A percentile compares a stretch with the other conserved stretches of the same genome.
phyloP scores from a whole-genome alignment of 2,329 filamentous ascomycete genomes.

The Penicillium psychrosexuale region DNA sequence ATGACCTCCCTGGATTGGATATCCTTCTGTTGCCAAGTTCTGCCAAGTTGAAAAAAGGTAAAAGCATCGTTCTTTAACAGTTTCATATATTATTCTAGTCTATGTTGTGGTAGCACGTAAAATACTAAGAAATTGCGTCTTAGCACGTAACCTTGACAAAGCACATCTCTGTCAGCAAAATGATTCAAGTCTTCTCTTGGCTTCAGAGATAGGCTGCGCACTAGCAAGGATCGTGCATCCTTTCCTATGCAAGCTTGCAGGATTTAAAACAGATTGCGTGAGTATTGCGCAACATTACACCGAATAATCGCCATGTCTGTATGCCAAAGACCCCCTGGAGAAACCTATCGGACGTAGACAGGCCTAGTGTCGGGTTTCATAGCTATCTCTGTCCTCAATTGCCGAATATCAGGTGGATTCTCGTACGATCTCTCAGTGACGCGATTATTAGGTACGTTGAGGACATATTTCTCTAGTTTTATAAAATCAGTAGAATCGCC shows the following conservation, averaged over 20 bases:
- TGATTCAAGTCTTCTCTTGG: neutral
- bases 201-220: neutral
- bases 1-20: neutral
- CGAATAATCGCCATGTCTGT: neutral
- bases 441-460: neutral
- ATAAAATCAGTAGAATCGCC: neutral
- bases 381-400: neutral
- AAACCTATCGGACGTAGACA: neutral
- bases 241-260: neutral
- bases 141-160: slow-evolving; percentile 2
- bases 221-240: neutral
- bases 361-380: neutral
- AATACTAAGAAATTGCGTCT: neutral
- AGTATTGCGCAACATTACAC: neutral
- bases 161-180: neutral
- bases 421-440: neutral
- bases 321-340: neutral
- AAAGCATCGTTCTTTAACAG: neutral
- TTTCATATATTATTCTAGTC: neutral
- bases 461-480: neutral
- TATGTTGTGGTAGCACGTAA: slow-evolving; percentile 4
- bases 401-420: neutral
- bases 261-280: neutral
- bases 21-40: neutral
- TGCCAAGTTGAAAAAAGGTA: neutral